Conservation (phyloP, 805 yeast genomes). For the Schizosaccharomyces cryophilus region DNA sequence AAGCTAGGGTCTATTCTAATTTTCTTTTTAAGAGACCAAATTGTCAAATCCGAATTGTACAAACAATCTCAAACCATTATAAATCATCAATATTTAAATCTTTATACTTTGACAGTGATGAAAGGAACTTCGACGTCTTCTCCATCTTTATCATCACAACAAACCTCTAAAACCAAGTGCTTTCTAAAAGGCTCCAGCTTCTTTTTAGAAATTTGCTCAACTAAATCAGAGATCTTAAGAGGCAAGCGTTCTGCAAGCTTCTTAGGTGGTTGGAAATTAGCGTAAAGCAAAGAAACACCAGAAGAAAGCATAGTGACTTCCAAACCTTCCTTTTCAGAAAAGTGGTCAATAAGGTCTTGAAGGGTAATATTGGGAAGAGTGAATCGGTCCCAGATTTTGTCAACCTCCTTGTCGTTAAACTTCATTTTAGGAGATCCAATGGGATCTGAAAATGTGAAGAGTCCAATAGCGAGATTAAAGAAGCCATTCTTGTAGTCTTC, state of each 20-base stretch:
- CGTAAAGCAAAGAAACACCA: constrained; percentile 72
- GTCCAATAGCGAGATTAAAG: constrained; percentile 76
- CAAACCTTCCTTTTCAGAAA: constrained; percentile 60
- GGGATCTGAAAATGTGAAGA: constrained; percentile 92
- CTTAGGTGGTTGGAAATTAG: constrained; percentile 80
- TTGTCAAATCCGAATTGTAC: no score
- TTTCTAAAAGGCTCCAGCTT: constrained; percentile 49
- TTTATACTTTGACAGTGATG: constrained; percentile 28
- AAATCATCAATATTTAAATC: no score
- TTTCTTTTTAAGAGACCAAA: no score
- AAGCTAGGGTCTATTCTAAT: no score
- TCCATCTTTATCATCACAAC: constrained; percentile 75
- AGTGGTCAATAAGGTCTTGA: constrained; percentile 45
- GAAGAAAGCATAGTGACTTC: constrained; percentile 77
- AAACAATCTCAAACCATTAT: no score
- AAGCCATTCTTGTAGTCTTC: constrained; percentile 86
- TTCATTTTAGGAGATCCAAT: constrained; percentile 61
- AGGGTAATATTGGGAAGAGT: constrained; percentile 50
- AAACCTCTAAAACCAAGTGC: constrained; percentile 65
- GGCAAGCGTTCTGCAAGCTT: constrained; percentile 56
- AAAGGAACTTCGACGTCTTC: constrained; percentile 87
- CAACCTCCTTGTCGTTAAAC: constrained; percentile 57
- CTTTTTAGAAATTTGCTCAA: constrained; percentile 66
- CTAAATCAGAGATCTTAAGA: constrained; percentile 45
- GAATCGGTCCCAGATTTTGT: constrained; percentile 87